Conservation (phyloP, 768 basidiomycete genomes). For the Amanita pseudoporphyria region DNA sequence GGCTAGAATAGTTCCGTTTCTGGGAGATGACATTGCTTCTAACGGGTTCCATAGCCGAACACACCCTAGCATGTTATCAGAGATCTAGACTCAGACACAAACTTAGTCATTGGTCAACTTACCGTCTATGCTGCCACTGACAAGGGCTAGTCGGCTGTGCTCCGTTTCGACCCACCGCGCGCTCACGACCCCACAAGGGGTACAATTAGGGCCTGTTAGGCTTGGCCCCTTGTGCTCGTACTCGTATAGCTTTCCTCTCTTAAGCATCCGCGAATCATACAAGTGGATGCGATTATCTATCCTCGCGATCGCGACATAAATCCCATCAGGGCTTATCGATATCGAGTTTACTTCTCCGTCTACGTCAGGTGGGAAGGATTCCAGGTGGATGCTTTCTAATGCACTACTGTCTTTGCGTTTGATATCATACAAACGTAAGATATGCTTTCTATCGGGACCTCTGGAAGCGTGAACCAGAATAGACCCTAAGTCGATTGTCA, state of each 20-base stretch:
- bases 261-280: constrained; percentile 51
- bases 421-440: constrained; percentile 46
- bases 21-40: constrained; percentile 23
- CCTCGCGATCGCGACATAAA: constrained; percentile 50
- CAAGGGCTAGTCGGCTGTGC: constrained; percentile 29
- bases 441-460: constrained; percentile 18
- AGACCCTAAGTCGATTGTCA: constrained; percentile 16
- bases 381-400: constrained; percentile 21
- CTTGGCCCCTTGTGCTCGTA: constrained; percentile 34
- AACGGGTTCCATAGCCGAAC: constrained; percentile 59
- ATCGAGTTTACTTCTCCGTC: constrained; percentile 39
- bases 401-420: constrained; percentile 21
- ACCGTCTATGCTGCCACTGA: constrained; percentile 63
- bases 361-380: constrained; percentile 21
- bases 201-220: constrained; percentile 20
- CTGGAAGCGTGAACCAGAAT: constrained; percentile 25
- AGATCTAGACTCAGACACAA: neutral
- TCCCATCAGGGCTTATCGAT: constrained; percentile 49
- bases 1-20: constrained; percentile 41
- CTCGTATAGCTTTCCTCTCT: constrained; percentile 32
- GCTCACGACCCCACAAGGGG: constrained; percentile 40
- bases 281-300: constrained; percentile 50
- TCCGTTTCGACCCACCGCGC: constrained; percentile 42
- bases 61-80: constrained; percentile 37
- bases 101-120: constrained; percentile 12